These are phyloP conservation scores for Lasiodiplodia gonubiensis DNA, from an alignment of 2,329 filamentous ascomycete genomes.

Conservation along the genomic window DNA sequence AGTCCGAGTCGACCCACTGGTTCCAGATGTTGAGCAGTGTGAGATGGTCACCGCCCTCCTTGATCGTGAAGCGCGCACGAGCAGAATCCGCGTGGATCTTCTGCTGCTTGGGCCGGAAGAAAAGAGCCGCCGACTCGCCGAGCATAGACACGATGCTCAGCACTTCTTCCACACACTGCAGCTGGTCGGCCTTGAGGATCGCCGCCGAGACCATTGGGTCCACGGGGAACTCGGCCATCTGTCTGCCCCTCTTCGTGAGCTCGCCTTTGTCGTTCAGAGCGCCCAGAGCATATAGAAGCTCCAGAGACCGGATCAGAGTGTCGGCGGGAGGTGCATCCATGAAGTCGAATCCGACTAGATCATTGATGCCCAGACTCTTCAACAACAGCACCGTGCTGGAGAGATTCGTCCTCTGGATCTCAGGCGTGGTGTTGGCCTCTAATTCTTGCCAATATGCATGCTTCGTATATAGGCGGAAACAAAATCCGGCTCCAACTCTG, in stretches of 20 bases:
- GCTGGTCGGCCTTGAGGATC: conserved; percentile 84
- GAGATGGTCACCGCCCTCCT: conserved; percentile 88
- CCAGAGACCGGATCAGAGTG: conserved; percentile 84
- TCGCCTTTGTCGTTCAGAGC: conserved; percentile 87
- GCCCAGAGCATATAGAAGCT: conserved; percentile 89
- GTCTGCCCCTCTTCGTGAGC: conserved; percentile 85
- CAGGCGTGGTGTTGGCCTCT: conserved; percentile 87
- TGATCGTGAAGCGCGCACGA: conserved; percentile 83
- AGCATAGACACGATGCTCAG: conserved; percentile 95
- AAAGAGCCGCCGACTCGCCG: conserved; percentile 83
- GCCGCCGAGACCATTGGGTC: conserved; percentile 91
- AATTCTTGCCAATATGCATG: conserved; percentile 95
- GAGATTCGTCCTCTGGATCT: conserved; percentile 90
- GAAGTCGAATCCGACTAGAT: conserved; percentile 92
- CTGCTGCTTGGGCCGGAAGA: conserved; percentile 96
- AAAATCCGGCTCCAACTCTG: conserved; percentile 89
- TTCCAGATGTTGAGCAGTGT: conserved; percentile 93
- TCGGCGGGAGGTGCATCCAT: conserved; percentile 93
- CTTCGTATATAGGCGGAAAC: conserved; percentile 91
- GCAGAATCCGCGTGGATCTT: conserved; percentile 95
- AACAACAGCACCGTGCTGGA: conserved; percentile 83
- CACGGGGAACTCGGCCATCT: conserved; percentile 94
- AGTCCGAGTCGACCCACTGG: conserved; percentile 93
- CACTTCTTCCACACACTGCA: conserved; percentile 92
- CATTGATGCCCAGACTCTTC: conserved; percentile 89